Conservation (phyloP, 768 basidiomycete genomes). For the Vishniacozyma victoriae region DNA sequence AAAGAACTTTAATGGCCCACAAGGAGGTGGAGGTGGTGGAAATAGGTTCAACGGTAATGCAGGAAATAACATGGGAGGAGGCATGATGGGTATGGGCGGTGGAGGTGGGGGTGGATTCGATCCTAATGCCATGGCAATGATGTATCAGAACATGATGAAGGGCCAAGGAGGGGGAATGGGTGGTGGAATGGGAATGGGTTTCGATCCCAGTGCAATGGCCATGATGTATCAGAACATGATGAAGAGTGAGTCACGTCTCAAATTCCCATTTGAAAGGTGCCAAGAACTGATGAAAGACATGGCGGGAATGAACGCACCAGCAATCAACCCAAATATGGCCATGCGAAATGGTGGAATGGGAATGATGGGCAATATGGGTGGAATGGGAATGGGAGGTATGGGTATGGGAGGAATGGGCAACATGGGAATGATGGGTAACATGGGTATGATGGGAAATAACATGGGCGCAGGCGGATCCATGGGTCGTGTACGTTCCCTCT, state of each 20-base stretch:
- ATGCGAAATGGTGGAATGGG: conserved; percentile 19
- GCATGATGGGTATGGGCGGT: conserved; percentile 24
- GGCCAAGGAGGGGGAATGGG: too few relatives aligned
- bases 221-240: conserved; percentile 85
- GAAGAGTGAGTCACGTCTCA: conserved; percentile 51
- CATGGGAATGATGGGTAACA: conserved; percentile 46
- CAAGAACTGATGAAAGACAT: conserved; percentile 15
- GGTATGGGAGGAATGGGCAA: conserved; percentile 43
- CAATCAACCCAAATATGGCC: conserved; percentile 40
- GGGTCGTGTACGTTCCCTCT: conserved; percentile 3
- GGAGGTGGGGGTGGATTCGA: conserved; percentile 56
- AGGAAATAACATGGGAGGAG: conserved; percentile 18
- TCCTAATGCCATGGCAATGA: conserved; percentile 78
- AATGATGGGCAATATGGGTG: conserved; percentile 35
- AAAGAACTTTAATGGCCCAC: background rate
- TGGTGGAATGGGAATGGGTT: conserved; percentile 47
- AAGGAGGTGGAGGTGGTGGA: conserved; percentile 9
- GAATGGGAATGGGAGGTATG: conserved; percentile 27
- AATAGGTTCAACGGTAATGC: conserved; percentile 26
- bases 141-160: conserved; percentile 79
- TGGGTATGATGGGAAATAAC: conserved; percentile 18
- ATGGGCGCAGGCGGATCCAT: conserved; percentile 19
- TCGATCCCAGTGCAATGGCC: conserved; percentile 53
- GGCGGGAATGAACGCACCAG: conserved; percentile 38
- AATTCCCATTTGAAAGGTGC: conserved; percentile 32